Conservation (phyloP, 345 rosid species). For the Rhodamnia argentea region DNA sequence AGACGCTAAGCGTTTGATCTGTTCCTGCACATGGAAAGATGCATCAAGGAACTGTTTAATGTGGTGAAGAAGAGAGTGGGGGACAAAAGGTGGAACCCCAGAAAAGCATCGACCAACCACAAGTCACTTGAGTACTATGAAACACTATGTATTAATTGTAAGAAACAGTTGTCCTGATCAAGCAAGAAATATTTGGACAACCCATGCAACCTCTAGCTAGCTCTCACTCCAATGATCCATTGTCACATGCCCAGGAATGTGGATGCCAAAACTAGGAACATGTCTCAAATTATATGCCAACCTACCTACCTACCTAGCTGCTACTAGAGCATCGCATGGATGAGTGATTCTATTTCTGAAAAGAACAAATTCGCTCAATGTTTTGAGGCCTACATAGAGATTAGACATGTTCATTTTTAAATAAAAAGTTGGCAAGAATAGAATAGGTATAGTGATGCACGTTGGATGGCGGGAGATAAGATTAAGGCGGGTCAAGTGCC, state of each 20-base stretch:
- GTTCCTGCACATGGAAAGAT: neutral
- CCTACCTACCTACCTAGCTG: neutral
- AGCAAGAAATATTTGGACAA: neutral
- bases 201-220: neutral
- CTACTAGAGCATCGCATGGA: neutral
- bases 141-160: neutral
- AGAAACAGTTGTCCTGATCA: neutral
- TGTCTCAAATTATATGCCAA: neutral
- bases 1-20: neutral
- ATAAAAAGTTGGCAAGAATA: neutral
- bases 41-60: neutral
- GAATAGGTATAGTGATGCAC: neutral
- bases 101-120: conserved; percentile 1
- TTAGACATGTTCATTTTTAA: neutral
- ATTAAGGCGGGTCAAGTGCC: too few relatives aligned
- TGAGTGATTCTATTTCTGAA: neutral
- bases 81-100: neutral
- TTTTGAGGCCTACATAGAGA: neutral
- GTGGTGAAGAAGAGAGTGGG: neutral
- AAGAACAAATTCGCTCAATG: neutral
- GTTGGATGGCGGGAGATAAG: too few relatives aligned
- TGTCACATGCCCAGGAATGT: neutral
- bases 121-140: neutral
- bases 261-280: neutral
- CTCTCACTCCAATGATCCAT: neutral